Evolutionary conservation across 2,329 filamentous ascomycete species (phyloP).

Genomic region (Fusarium tupiense): DNA sequence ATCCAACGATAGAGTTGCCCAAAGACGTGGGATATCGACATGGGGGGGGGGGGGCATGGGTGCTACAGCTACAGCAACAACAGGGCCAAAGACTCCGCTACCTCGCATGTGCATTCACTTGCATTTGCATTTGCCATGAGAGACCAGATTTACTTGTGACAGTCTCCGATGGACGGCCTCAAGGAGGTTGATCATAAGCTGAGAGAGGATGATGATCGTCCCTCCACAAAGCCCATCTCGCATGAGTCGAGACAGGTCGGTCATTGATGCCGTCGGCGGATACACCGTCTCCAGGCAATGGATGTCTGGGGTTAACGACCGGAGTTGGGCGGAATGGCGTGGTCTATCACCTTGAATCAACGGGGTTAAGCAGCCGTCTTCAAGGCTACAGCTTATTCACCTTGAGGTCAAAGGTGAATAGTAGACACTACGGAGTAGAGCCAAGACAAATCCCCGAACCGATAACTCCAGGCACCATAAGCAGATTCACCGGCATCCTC

Average conservation of each 20-base stretch:
- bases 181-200: not conserved
- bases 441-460: slow-evolving; percentile 5
- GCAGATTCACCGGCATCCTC: not conserved
- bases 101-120: slow-evolving; percentile 26
- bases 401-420: not conserved
- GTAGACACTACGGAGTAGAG: too few species aligned
- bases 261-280: slow-evolving; percentile 14
- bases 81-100: slow-evolving; percentile 26
- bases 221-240: slow-evolving; percentile 13
- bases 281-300: slow-evolving; percentile 3
- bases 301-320: slow-evolving; percentile 10
- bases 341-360: slow-evolving; percentile 3
- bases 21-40: slow-evolving; percentile 12
- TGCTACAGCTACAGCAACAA: not conserved
- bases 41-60: slow-evolving; percentile 5
- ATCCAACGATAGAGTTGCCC: not conserved
- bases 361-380: slow-evolving; percentile 8
- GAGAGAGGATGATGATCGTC: not conserved
- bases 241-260: slow-evolving; percentile 22
- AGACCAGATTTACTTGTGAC: slow-evolving; percentile 24
- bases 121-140: slow-evolving; percentile 15
- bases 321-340: slow-evolving; percentile 30
- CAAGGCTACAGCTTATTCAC: not conserved
- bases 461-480: not conserved
- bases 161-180: slow-evolving; percentile 2